Percentiles rank a stretch among this genome's conserved stretches.
Conservation (phyloP, 2,329 filamentous ascomycete genomes). For the Simplicillium aogashimaense region DNA sequence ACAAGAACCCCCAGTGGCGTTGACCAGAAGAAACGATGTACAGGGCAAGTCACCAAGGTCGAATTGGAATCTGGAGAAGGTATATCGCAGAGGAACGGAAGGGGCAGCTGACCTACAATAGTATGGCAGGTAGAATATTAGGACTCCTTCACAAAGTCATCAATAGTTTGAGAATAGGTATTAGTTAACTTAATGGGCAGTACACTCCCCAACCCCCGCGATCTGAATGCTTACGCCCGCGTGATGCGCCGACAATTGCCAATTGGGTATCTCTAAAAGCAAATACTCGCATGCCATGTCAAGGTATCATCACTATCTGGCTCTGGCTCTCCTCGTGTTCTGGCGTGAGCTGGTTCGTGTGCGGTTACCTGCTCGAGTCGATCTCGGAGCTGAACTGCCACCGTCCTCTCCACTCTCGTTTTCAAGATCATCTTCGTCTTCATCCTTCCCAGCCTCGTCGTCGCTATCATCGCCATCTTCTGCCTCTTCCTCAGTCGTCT, state of each 20-base stretch:
- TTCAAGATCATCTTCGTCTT: slow-evolving; percentile 23
- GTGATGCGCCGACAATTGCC: too few species aligned
- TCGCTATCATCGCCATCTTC: slow-evolving; percentile 16
- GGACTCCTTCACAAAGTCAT: too few species aligned
- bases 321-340: too few species aligned
- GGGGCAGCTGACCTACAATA: too few species aligned
- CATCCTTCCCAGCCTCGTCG: slow-evolving; percentile 18
- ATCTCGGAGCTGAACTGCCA: slow-evolving; percentile 8
- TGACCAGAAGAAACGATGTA: slow-evolving; percentile 18
- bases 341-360: not conserved
- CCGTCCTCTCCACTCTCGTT: slow-evolving; percentile 22
- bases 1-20: slow-evolving; percentile 22
- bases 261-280: too few species aligned
- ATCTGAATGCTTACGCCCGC: too few species aligned
- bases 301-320: too few species aligned
- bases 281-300: too few species aligned
- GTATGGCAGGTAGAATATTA: too few species aligned
- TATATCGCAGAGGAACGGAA: slow-evolving; percentile 12
- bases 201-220: too few species aligned
- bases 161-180: too few species aligned
- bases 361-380: slow-evolving; percentile 1
- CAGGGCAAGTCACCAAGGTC: slow-evolving; percentile 14
- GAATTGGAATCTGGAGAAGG: slow-evolving; percentile 21
- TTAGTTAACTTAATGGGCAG: too few species aligned
- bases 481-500: slow-evolving; percentile 19